These are phyloP conservation scores for Vigna unguiculata DNA, from an alignment of 306 rosid genomes.

Conservation along the genomic window DNA sequence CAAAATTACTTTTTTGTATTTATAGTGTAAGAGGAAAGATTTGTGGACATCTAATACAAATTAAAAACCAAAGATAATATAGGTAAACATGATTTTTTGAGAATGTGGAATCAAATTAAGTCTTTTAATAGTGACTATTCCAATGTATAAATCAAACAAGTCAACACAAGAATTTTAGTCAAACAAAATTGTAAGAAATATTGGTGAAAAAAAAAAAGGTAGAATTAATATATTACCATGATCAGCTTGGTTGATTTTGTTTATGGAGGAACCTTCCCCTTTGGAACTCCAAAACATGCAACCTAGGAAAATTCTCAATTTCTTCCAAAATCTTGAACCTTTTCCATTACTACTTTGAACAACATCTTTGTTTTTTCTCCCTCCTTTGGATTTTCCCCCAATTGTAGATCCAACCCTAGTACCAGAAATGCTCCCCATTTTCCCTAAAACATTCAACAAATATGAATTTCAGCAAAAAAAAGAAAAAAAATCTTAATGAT, in stretches of 20 bases:
- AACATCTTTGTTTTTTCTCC: constrained; percentile 38
- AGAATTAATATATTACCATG: constrained; percentile 43
- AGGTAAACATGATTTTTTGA: not conserved
- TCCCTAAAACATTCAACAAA: constrained; percentile 1
- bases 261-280: constrained; percentile 35
- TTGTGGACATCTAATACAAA: too few relatives aligned
- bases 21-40: not conserved
- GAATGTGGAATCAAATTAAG: too few relatives aligned
- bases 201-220: constrained; percentile 15
- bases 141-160: not conserved
- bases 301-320: constrained; percentile 48
- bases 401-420: constrained; percentile 31
- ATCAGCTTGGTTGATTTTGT: constrained; percentile 7
- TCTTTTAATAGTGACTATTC: not conserved
- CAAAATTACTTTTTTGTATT: not conserved
- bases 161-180: not conserved
- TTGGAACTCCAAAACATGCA: constrained; percentile 54
- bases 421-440: constrained; percentile 50
- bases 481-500: not conserved
- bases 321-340: constrained; percentile 51
- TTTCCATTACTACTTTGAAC: not conserved
- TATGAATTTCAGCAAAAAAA: not conserved
- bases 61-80: too few relatives aligned
- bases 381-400: constrained; percentile 41
- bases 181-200: not conserved